Percentiles rank a stretch among this genome's conserved stretches.
Evolutionary conservation across 148 eudicot species (phyloP).

Genomic region (Dysphania ambrosioides): DNA sequence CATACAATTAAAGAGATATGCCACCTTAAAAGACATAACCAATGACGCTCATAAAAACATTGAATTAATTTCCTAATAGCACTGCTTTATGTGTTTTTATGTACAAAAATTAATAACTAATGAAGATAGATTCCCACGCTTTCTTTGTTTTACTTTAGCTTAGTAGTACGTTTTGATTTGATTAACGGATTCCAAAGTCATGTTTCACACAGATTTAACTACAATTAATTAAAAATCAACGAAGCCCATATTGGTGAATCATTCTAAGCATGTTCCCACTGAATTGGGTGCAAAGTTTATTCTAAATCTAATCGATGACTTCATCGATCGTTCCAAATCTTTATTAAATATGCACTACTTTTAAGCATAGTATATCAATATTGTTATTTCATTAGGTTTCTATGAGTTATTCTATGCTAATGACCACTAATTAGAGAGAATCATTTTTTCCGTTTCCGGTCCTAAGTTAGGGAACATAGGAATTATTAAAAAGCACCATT

Average conservation of each 20-base stretch:
- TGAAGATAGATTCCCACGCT: slow-evolving; percentile 2
- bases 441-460: background rate
- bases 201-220: slow-evolving; percentile 11
- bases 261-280: slow-evolving; percentile 17
- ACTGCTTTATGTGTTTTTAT: slow-evolving; percentile 4
- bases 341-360: background rate
- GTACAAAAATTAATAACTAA: background rate
- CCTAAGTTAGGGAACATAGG: background rate
- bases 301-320: background rate
- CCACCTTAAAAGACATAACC: background rate
- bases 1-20: background rate
- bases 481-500: background rate
- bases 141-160: background rate
- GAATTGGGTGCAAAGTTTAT: slow-evolving; percentile 18
- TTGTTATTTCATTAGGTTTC: slow-evolving; percentile 9
- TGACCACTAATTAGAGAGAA: background rate
- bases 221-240: background rate
- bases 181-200: background rate
- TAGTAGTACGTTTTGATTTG: background rate
- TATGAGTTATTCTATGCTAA: background rate
- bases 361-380: too few species aligned
- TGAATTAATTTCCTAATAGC: background rate
- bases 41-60: background rate
- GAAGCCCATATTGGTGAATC: slow-evolving; percentile 6
- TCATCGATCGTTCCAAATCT: background rate